phyloP scores from a whole-genome alignment of 306 rosid species.

The Lathyrus oleraceus region DNA sequence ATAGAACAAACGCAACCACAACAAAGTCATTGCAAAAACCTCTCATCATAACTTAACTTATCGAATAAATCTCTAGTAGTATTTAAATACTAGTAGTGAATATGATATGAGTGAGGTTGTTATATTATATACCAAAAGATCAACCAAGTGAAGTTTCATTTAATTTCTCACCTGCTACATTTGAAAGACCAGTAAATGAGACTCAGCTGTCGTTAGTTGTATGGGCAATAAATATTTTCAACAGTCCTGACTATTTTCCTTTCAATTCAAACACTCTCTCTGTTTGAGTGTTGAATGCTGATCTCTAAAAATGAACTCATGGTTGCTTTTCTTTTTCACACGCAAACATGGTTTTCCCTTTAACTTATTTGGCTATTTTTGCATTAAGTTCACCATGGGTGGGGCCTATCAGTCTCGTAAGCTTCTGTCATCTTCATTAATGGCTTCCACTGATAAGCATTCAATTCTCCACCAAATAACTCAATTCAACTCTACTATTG shows the following conservation, averaged over 20 bases:
- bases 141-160: neutral
- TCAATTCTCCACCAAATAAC: neutral
- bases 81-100: neutral
- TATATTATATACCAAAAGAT: neutral
- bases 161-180: neutral
- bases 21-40: neutral
- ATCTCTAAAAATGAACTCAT: constrained; percentile 1
- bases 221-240: neutral
- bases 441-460: neutral
- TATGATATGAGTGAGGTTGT: neutral
- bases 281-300: neutral
- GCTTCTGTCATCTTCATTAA: neutral
- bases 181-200: neutral
- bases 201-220: neutral
- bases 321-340: neutral
- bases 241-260: neutral
- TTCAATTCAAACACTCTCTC: neutral
- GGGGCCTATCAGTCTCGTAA: neutral
- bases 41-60: neutral
- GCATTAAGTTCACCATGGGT: no score
- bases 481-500: neutral
- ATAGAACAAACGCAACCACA: neutral
- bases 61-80: neutral
- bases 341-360: neutral
- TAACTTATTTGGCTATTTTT: neutral